Evolutionary conservation across 768 basidiomycete genomes (phyloP), one percentile per base, ranked within the genome.

Genomic region (Auricularia cornea): DNA sequence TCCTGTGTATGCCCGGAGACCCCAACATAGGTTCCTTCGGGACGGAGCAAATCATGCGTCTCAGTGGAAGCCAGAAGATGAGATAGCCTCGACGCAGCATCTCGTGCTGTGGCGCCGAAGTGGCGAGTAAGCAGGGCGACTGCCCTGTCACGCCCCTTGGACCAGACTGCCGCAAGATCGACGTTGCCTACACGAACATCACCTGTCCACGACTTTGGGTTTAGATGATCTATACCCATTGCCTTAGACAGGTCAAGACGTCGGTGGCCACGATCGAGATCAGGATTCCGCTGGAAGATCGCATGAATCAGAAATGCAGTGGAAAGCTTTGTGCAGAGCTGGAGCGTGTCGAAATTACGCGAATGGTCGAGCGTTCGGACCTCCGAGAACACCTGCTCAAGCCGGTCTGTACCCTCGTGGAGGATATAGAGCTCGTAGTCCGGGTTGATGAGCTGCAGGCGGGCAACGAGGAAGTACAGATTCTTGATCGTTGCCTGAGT

Each of bases 311-410:
- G 52, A 18, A 72, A 52, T 3, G 69, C 70, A 31, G 70, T 66
- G 1, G 31, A 51, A 44, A 70, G 65, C 6, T 68, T 70, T 32
- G 69, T 57, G 2, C 41, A 12, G 11, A 68, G 56, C 59, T 68
- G 60, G n/a, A 61, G 62, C 29, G 54, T 64, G 12, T 40, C 60
- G 60, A 64, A 66, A 41, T 68, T 68, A 2, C 63, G 65, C 29
- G 66, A 60, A 41, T 68, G 67, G 2, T 28, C 60, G 11, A 59
- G 63, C 60, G 62, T 64, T 2, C 67, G 61, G 1, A 65, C 35
- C 6, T 30, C 41, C 2, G 72, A 72, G 65, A 76, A 76, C 0
- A 73, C 48, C 2, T 66, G 40, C 60, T 76, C 72, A 1, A 76
- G 68, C 0, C 66, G 67, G 60, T 76, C 72, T 52, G 72, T 69